Evolutionary conservation across 169 alveolate species (phyloP), one percentile per base, ranked within the genome.

Genomic region (Eimeria sp.): DNA sequence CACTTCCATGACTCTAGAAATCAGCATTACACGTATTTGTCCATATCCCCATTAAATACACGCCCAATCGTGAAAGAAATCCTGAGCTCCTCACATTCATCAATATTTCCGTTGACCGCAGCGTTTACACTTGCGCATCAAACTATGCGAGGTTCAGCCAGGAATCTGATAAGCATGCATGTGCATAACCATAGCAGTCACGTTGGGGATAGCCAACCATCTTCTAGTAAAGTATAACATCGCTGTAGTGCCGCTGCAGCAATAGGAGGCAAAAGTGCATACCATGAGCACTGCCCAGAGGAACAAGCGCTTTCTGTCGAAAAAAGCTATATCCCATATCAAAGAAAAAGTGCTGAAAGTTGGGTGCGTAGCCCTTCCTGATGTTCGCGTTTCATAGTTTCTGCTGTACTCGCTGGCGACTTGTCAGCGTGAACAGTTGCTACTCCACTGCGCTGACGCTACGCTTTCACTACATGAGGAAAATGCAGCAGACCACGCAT

Each of bases 331-430:
- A 40, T 0, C 10, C 4, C 13, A 54, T 5, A 40, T 16, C 57
- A 40, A 67, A 34, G 54, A 40, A 40, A 72, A 73, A 40, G 34
- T 40, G 57, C n/a, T 34, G 7, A 73, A 40, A 40, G 13, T 16
- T 40, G 5, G 83, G 14, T 40, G 83, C 30, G 2, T 34, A 14
- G 16, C 18, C 27, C 83, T 73, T 73, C 30, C 30, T 40, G n/a
- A 73, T 9, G 51, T 1, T 40, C 83, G 7, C 20, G 40, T 5
- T 40, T 34, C 57, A 40, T 73, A n/a, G 30, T 73, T 40, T 30
- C 20, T 25, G 72, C 72, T 34, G 20, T 78, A 30, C 11, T 58
- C 49, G 78, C 92, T 84, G 92, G 58, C 75, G 45, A 40, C 78
- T 34, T 84, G 57, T 76, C 92, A 84, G 57, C 40, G 72, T 11